Conservation (phyloP, 2,329 filamentous ascomycete species). For the Cladosporium velox region DNA sequence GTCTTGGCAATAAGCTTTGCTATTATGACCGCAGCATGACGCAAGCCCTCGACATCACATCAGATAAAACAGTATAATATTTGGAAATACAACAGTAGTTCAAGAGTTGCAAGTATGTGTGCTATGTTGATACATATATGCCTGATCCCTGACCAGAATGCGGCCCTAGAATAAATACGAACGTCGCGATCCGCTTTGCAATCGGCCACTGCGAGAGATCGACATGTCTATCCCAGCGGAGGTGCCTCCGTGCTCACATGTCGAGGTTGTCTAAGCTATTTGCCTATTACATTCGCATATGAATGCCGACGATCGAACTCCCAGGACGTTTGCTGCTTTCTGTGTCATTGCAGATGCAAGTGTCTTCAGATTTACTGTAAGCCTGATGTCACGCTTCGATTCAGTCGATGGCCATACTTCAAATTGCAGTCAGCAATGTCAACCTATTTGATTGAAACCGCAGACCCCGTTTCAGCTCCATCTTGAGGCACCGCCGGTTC, state of each 20-base stretch:
- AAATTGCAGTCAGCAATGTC: neutral
- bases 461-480: conserved; percentile 2
- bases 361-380: neutral
- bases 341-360: no score
- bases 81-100: neutral
- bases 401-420: neutral
- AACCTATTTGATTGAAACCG: neutral
- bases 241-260: neutral
- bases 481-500: neutral
- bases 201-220: neutral
- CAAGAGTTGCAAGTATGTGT: neutral
- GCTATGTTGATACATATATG: neutral
- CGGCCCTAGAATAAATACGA: neutral
- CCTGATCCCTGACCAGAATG: neutral
- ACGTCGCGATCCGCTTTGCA: conserved; percentile 5
- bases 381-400: neutral
- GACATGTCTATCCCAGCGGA: neutral
- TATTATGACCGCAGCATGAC: neutral
- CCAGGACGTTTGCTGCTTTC: no score
- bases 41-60: neutral
- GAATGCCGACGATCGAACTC: no score
- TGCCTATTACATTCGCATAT: no score
- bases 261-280: no score
- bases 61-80: neutral
- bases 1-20: neutral